phyloP scores from a whole-genome alignment of 2,329 filamentous ascomycete species.

The Arthroderma uncinatum region DNA sequence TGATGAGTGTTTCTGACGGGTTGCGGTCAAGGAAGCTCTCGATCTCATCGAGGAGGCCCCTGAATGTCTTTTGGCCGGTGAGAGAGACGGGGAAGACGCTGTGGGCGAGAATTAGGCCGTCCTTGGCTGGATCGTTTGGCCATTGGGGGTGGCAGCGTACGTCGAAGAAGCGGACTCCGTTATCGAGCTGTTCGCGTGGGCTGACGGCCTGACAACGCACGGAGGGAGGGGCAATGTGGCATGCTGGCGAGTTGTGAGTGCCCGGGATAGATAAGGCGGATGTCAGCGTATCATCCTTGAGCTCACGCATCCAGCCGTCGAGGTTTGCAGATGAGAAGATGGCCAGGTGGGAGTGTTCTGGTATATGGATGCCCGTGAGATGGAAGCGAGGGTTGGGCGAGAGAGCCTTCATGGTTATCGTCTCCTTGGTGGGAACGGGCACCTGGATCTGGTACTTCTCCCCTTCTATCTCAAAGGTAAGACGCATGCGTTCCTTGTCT shows the following conservation, averaged over 20 bases:
- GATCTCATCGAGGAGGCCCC: slow-evolving; percentile 57
- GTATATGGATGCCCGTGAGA: slow-evolving; percentile 57
- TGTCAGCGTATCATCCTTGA: slow-evolving; percentile 61
- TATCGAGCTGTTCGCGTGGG: slow-evolving; percentile 65
- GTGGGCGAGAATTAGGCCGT: slow-evolving; percentile 73
- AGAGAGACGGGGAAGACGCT: slow-evolving; percentile 79
- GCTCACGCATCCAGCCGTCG: slow-evolving; percentile 66
- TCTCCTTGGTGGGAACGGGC: slow-evolving; percentile 50
- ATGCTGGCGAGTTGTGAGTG: slow-evolving; percentile 88
- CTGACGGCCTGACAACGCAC: slow-evolving; percentile 83
- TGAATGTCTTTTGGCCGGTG: slow-evolving; percentile 68
- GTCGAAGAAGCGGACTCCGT: slow-evolving; percentile 91
- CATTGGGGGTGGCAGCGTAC: slow-evolving; percentile 63
- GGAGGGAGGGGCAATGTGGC: slow-evolving; percentile 72
- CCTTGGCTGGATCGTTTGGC: slow-evolving; percentile 46
- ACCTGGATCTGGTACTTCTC: slow-evolving; percentile 62
- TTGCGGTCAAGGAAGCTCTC: slow-evolving; percentile 67
- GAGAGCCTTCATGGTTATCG: slow-evolving; percentile 50
- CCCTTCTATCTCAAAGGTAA: slow-evolving; percentile 57
- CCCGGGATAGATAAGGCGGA: slow-evolving; percentile 81
- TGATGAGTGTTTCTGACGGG: slow-evolving; percentile 68
- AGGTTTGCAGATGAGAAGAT: slow-evolving; percentile 63
- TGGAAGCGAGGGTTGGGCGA: slow-evolving; percentile 41
- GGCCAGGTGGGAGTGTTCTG: slow-evolving; percentile 42
- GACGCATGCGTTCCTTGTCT: slow-evolving; percentile 54